Percentiles rank a stretch among this genome's conserved stretches.
These are phyloP conservation scores for Sarocladium oryzae DNA, from an alignment of 2,329 filamentous ascomycete species.

Conservation along the genomic window DNA sequence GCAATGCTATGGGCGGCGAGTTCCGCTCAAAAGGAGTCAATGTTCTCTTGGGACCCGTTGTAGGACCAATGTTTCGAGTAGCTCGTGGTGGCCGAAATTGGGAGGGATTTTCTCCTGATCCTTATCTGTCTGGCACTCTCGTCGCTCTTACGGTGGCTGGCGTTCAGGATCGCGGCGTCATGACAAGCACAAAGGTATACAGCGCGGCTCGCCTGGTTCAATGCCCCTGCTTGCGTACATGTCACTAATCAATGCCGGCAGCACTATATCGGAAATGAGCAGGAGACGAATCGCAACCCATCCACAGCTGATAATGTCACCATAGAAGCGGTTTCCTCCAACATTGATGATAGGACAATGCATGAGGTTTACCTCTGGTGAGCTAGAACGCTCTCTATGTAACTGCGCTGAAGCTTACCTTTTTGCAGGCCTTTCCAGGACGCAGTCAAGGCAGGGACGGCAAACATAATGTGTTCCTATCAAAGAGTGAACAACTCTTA, in stretches of 20 bases:
- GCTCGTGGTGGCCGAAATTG: slow-evolving; percentile 55
- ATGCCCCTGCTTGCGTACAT: too few species aligned
- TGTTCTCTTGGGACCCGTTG: slow-evolving; percentile 47
- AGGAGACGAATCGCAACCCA: slow-evolving; percentile 24
- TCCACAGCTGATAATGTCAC: slow-evolving; percentile 20
- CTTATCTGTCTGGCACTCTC: slow-evolving; percentile 57
- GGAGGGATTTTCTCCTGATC: slow-evolving; percentile 59
- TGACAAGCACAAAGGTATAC: slow-evolving; percentile 51
- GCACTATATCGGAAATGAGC: slow-evolving; percentile 33
- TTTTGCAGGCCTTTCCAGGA: slow-evolving; percentile 35
- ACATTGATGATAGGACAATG: slow-evolving; percentile 53
- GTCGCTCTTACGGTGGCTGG: slow-evolving; percentile 29
- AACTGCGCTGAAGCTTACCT: slow-evolving; percentile 47
- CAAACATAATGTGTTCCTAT: slow-evolving; percentile 49
- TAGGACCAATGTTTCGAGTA: slow-evolving; percentile 37
- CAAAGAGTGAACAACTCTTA: slow-evolving; percentile 35
- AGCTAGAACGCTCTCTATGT: not conserved
- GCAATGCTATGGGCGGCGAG: slow-evolving; percentile 67
- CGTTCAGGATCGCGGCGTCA: slow-evolving; percentile 29
- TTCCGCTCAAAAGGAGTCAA: slow-evolving; percentile 68
- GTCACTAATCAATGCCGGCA: too few species aligned
- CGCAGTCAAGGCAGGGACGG: slow-evolving; percentile 23
- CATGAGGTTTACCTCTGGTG: slow-evolving; percentile 30
- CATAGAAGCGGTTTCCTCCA: slow-evolving; percentile 30
- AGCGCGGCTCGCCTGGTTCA: too few species aligned